Conservation (phyloP, 805 yeast genomes). For the Barnettozyma salicaria region DNA sequence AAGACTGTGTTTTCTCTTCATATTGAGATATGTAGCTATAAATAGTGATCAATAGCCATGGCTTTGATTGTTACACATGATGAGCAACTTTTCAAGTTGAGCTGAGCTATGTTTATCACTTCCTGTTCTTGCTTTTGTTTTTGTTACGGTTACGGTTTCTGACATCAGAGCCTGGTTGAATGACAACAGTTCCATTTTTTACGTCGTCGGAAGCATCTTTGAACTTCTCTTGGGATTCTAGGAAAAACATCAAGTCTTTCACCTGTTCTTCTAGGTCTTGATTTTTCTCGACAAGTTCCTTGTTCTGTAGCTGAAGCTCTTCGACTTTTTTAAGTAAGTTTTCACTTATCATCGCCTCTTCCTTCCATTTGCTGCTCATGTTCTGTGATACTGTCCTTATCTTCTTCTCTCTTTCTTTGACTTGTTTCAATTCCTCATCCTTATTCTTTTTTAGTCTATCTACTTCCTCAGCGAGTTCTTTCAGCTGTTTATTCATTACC, state of each 20-base stretch:
- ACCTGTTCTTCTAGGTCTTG: constrained; percentile 56
- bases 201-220: constrained; percentile 67
- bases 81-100: no score
- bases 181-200: constrained; percentile 59
- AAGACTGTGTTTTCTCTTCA: no score
- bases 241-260: constrained; percentile 72
- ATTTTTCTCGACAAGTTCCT: constrained; percentile 34
- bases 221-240: constrained; percentile 69
- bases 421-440: neutral
- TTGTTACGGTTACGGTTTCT: no score
- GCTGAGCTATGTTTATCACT: constrained; percentile 4
- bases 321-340: constrained; percentile 37
- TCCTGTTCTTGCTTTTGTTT: constrained; percentile 1
- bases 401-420: neutral
- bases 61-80: no score
- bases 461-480: neutral
- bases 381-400: constrained; percentile 2
- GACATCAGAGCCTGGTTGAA: constrained; percentile 29
- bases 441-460: neutral
- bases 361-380: constrained; percentile 22
- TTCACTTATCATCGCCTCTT: constrained; percentile 42
- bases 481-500: neutral
- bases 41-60: no score
- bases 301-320: constrained; percentile 28
- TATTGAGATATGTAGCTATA: no score